Conservation (phyloP, 768 basidiomycete species). For the Dentipellis sp. region DNA sequence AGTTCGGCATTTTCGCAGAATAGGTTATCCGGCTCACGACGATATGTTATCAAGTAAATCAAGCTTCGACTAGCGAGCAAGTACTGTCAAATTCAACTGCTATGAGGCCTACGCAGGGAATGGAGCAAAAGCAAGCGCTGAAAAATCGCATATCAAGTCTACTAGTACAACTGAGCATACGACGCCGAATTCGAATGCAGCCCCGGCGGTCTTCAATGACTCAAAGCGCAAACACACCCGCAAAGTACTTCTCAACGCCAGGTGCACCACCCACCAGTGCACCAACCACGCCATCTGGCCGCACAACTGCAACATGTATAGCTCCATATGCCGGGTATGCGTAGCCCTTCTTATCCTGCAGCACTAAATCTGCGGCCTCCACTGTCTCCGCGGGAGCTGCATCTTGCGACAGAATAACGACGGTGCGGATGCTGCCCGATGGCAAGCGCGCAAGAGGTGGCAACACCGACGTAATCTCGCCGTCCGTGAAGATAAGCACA, state of each 20-base stretch:
- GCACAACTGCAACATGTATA: not conserved
- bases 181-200: too few relatives aligned
- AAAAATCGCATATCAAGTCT: too few relatives aligned
- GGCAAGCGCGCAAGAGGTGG: not conserved
- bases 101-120: too few relatives aligned
- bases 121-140: too few relatives aligned
- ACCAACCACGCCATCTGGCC: conserved; percentile 9
- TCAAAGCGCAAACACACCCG: not conserved
- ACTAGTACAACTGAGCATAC: too few relatives aligned
- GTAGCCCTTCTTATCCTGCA: conserved; percentile 9
- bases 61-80: too few relatives aligned
- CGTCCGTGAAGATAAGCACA: conserved; percentile 10
- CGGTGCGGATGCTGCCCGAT: not conserved
- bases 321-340: conserved; percentile 4
- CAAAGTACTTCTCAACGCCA: conserved; percentile 3
- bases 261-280: not conserved
- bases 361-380: not conserved
- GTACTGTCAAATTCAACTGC: too few relatives aligned
- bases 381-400: not conserved
- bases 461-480: not conserved
- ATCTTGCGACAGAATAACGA: not conserved
- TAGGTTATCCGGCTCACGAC: too few relatives aligned
- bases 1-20: too few relatives aligned
- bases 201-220: too few relatives aligned
- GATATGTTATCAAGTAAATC: too few relatives aligned